phyloP scores from a whole-genome alignment of 2,329 filamentous ascomycete species.

The Cryphonectria carpinicola region DNA sequence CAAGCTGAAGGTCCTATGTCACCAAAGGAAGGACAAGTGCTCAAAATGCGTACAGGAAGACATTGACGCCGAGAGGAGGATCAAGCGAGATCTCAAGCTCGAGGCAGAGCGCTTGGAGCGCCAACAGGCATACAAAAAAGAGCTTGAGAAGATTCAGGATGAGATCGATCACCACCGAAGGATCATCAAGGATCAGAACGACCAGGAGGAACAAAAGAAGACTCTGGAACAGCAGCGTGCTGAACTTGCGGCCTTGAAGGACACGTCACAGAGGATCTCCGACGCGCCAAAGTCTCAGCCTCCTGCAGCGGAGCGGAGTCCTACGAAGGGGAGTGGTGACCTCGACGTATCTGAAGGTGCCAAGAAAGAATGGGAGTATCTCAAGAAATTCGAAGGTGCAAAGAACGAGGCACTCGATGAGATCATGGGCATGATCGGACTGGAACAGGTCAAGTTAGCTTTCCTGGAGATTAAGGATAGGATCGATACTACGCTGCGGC shows the following conservation, averaged over 20 bases:
- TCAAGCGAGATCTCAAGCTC: slow-evolving; percentile 52
- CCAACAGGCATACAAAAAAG: slow-evolving; percentile 47
- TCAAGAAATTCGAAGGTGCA: slow-evolving; percentile 58
- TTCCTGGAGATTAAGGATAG: slow-evolving; percentile 66
- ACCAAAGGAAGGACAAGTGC: slow-evolving; percentile 47
- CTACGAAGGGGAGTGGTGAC: slow-evolving; percentile 19
- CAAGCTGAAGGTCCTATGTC: slow-evolving; percentile 51
- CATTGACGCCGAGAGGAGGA: slow-evolving; percentile 46
- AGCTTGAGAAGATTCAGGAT: slow-evolving; percentile 56
- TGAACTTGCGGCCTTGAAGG: slow-evolving; percentile 49
- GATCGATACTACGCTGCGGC: slow-evolving; percentile 63
- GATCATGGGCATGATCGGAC: slow-evolving; percentile 72
- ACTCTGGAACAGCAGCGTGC: slow-evolving; percentile 49
- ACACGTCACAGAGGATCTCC: slow-evolving; percentile 34
- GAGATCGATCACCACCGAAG: slow-evolving; percentile 55
- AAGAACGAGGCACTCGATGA: slow-evolving; percentile 60
- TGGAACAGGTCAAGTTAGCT: slow-evolving; percentile 69
- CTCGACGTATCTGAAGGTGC: slow-evolving; percentile 35
- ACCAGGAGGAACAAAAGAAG: slow-evolving; percentile 49
- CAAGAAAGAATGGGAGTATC: slow-evolving; percentile 61
- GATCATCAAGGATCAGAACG: slow-evolving; percentile 44
- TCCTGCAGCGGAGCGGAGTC: background rate
- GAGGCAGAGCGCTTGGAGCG: slow-evolving; percentile 51
- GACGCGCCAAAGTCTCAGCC: slow-evolving; percentile 19
- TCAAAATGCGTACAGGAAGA: slow-evolving; percentile 56